Evolutionary conservation across 1,139 yeast species (phyloP).

Genomic region (Pneumocystis sp.): DNA sequence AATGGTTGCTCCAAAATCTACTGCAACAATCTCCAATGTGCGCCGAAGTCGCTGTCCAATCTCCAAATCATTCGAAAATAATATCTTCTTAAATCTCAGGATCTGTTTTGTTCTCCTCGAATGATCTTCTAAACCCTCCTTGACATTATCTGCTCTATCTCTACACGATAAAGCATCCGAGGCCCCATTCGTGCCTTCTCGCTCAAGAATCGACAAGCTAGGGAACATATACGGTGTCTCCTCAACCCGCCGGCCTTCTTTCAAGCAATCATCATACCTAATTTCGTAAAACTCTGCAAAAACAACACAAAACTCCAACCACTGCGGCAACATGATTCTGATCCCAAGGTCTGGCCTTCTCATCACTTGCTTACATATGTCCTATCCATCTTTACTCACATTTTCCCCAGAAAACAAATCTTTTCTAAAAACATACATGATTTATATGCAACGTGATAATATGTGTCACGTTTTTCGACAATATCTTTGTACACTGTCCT

Average conservation of each 20-base stretch:
- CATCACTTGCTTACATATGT: slow-evolving; percentile 17
- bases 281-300: neutral
- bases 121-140: slow-evolving; percentile 3
- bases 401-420: slow-evolving; percentile 19
- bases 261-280: slow-evolving; percentile 45
- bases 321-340: slow-evolving; percentile 55
- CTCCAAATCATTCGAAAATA: slow-evolving; percentile 23
- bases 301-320: slow-evolving; percentile 30
- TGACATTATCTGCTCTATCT: slow-evolving; percentile 2
- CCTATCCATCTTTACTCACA: slow-evolving; percentile 7
- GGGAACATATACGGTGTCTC: slow-evolving; percentile 40
- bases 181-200: neutral
- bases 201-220: slow-evolving; percentile 16
- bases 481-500: slow-evolving; percentile 50
- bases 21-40: slow-evolving; percentile 25
- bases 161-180: neutral
- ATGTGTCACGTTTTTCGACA: slow-evolving; percentile 65
- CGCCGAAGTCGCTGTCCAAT: slow-evolving; percentile 23
- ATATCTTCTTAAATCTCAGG: slow-evolving; percentile 22
- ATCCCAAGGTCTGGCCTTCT: slow-evolving; percentile 20
- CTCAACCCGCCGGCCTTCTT: slow-evolving; percentile 35
- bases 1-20: slow-evolving; percentile 29
- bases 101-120: slow-evolving; percentile 14
- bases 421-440: slow-evolving; percentile 25
- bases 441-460: slow-evolving; percentile 43